phyloP scores from a whole-genome alignment of 1,284 basidiomycete genomes.

The Grifola frondosa region DNA sequence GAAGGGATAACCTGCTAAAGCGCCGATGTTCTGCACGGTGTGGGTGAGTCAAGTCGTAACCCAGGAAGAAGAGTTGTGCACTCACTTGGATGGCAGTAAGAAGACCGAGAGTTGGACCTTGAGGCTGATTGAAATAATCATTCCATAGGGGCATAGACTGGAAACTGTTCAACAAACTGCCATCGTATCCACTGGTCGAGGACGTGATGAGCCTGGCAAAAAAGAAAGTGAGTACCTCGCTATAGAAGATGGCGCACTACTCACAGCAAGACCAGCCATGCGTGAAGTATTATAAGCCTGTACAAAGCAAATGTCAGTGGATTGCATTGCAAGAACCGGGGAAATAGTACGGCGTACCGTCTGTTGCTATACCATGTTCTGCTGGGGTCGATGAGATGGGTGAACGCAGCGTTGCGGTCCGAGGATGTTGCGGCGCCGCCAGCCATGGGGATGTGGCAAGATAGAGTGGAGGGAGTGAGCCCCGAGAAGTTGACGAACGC shows the following conservation, averaged over 20 bases:
- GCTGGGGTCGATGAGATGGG: constrained; percentile 60
- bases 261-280: constrained; percentile 67
- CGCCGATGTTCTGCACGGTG: constrained; percentile 59
- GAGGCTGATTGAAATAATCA: constrained; percentile 54
- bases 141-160: constrained; percentile 66
- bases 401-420: constrained; percentile 37
- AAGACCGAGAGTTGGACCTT: constrained; percentile 59
- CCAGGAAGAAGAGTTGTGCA: constrained; percentile 2
- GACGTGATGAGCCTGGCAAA: constrained; percentile 64
- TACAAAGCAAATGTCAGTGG: constrained; percentile 6
- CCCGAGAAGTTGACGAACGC: constrained; percentile 31
- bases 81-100: constrained; percentile 75
- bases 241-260: constrained; percentile 25
- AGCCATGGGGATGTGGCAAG: constrained; percentile 46
- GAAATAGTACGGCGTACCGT: constrained; percentile 42
- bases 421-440: constrained; percentile 40
- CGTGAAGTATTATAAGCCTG: constrained; percentile 62
- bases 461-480: constrained; percentile 22
- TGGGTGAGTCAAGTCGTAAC: background rate
- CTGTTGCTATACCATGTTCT: constrained; percentile 74
- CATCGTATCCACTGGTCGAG: constrained; percentile 76
- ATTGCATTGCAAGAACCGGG: background rate
- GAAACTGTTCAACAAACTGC: constrained; percentile 76
- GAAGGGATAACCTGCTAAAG: constrained; percentile 64
- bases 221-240: constrained; percentile 2